Conservation (phyloP, 495 filamentous ascomycete genomes). For the Chaetomium fimeti region DNA sequence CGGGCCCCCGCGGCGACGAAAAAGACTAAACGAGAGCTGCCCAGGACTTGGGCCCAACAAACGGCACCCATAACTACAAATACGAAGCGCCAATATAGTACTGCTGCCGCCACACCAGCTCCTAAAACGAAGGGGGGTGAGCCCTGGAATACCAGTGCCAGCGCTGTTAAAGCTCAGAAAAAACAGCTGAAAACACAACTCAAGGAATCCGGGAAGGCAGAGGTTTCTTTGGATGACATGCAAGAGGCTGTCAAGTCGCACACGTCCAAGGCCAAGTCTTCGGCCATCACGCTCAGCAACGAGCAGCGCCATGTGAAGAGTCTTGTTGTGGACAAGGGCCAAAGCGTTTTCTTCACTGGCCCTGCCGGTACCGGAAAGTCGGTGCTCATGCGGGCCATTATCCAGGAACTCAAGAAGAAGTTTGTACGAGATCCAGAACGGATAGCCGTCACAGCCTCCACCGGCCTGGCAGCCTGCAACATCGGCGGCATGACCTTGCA, state of each 20-base stretch:
- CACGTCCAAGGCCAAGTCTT: constrained; percentile 48
- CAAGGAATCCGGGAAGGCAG: constrained; percentile 42
- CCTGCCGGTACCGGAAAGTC: constrained; percentile 98
- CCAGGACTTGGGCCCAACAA: constrained; percentile 26
- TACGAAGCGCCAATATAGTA: constrained; percentile 34
- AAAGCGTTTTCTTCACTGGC: constrained; percentile 97
- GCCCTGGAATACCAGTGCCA: constrained; percentile 80
- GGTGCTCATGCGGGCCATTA: constrained; percentile 88
- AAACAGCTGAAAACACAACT: constrained; percentile 65
- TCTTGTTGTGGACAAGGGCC: constrained; percentile 67
- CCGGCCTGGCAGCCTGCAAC: constrained; percentile 93
- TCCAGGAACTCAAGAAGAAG: constrained; percentile 72
- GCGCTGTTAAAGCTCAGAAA: constrained; percentile 77
- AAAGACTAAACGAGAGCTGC: constrained; percentile 35
- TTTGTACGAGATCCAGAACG: constrained; percentile 70
- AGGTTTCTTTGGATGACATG: constrained; percentile 34
- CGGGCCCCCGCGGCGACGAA: constrained; percentile 31
- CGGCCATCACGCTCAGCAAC: constrained; percentile 69
- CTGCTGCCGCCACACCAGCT: constrained; percentile 31
- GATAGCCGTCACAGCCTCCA: constrained; percentile 91
- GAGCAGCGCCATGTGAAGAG: constrained; percentile 84
- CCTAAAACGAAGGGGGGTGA: constrained; percentile 40
- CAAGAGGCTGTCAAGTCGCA: constrained; percentile 36
- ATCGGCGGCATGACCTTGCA: constrained; percentile 94
- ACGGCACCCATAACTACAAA: constrained; percentile 27